Evolutionary conservation across 805 yeast genomes (phyloP).

Genomic region (Starmera amethionina): DNA sequence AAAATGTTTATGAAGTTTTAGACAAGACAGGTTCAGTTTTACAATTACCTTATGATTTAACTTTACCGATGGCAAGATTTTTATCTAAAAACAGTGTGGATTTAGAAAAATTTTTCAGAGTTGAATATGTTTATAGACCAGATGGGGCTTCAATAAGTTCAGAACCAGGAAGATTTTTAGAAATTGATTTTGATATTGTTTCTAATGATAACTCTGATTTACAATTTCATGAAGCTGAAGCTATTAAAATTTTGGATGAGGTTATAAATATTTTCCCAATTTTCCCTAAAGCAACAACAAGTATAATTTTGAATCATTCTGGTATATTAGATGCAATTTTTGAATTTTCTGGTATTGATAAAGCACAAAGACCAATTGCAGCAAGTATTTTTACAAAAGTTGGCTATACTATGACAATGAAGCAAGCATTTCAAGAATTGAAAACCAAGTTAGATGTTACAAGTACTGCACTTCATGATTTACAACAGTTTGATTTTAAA

Average conservation of each 20-base stretch:
- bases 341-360: slow-evolving; percentile 74
- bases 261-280: slow-evolving; percentile 58
- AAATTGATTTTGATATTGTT: slow-evolving; percentile 79
- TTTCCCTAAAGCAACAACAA: slow-evolving; percentile 43
- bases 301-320: slow-evolving; percentile 67
- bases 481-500: slow-evolving; percentile 71
- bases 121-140: slow-evolving; percentile 77
- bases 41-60: slow-evolving; percentile 82
- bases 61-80: slow-evolving; percentile 81
- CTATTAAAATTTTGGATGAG: slow-evolving; percentile 74
- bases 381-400: slow-evolving; percentile 66
- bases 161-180: slow-evolving; percentile 69
- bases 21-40: slow-evolving; percentile 83
- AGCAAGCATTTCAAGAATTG: slow-evolving; percentile 45
- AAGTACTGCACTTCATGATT: slow-evolving; percentile 71
- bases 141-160: slow-evolving; percentile 44
- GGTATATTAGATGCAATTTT: slow-evolving; percentile 68
- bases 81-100: slow-evolving; percentile 55
- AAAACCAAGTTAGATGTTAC: slow-evolving; percentile 66
- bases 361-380: slow-evolving; percentile 62
- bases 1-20: slow-evolving; percentile 66
- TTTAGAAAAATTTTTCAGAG: slow-evolving; percentile 53
- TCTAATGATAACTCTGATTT: slow-evolving; percentile 37
- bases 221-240: slow-evolving; percentile 75
- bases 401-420: slow-evolving; percentile 57